Percentiles rank a stretch among this genome's conserved stretches.
These are phyloP conservation scores for Hypericum androsaemum DNA, from an alignment of 345 rosid species.

Conservation along the genomic window DNA sequence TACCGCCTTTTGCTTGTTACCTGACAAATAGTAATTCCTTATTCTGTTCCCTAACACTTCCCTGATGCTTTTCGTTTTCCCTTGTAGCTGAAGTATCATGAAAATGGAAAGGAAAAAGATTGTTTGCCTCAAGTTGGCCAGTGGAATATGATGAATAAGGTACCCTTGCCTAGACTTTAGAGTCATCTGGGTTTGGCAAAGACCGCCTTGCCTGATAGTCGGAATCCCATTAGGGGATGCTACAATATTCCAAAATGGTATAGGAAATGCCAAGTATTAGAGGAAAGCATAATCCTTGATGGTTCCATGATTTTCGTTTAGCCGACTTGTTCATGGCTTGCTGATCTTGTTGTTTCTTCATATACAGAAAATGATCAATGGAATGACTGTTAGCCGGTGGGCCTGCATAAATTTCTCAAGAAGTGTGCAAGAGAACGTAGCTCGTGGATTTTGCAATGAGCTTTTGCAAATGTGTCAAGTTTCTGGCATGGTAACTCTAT, in stretches of 20 bases:
- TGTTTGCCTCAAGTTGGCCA: not conserved
- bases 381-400: constrained; percentile 94
- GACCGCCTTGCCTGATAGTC: too few species aligned
- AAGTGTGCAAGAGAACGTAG: constrained; percentile 88
- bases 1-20: not conserved
- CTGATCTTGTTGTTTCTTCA: constrained; percentile 6
- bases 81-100: not conserved
- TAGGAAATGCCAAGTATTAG: too few species aligned
- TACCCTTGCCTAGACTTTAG: not conserved
- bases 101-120: not conserved
- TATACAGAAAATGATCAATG: constrained; percentile 90
- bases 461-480: constrained; percentile 97
- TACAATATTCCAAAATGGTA: too few species aligned
- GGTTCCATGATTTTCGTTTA: too few species aligned
- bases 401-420: constrained; percentile 94
- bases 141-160: not conserved
- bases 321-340: constrained; percentile 3
- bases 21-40: not conserved
- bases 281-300: too few species aligned
- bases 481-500: constrained; percentile 81
- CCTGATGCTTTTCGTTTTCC: constrained; percentile 6
- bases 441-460: constrained; percentile 83
- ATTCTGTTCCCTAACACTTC: not conserved
- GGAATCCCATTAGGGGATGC: too few species aligned
- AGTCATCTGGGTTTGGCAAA: not conserved